These are phyloP conservation scores for Saturnispora diversa DNA, from an alignment of 805 yeast genomes.

Conservation along the genomic window DNA sequence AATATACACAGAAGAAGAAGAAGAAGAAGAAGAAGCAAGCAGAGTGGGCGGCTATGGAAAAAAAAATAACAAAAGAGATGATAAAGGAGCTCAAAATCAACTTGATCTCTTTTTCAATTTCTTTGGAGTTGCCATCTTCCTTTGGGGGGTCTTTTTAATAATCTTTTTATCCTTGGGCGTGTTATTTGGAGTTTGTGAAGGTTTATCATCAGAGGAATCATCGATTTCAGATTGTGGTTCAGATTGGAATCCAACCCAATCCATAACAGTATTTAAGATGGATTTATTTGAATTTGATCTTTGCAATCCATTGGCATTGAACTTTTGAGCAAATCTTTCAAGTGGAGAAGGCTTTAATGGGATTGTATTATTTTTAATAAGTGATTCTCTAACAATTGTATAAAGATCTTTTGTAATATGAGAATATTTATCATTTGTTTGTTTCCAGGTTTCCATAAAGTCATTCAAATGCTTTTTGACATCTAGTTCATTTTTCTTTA, in stretches of 20 bases:
- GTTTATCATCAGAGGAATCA: slow-evolving; percentile 15
- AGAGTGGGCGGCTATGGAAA: too few relatives aligned
- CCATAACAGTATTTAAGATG: slow-evolving; percentile 30
- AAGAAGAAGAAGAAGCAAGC: background rate
- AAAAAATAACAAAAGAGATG: too few relatives aligned
- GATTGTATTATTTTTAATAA: slow-evolving; percentile 24
- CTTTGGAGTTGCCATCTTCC: slow-evolving; percentile 9
- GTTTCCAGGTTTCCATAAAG: slow-evolving; percentile 78
- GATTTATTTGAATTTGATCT: slow-evolving; percentile 21
- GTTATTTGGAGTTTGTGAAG: background rate
- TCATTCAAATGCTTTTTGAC: slow-evolving; percentile 84
- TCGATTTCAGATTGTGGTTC: slow-evolving; percentile 22
- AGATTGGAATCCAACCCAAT: slow-evolving; percentile 29
- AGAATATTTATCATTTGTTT: slow-evolving; percentile 58
- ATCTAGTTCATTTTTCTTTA: slow-evolving; percentile 93
- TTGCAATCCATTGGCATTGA: slow-evolving; percentile 45
- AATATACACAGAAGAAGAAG: too few relatives aligned
- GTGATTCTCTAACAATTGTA: slow-evolving; percentile 72
- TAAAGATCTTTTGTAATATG: slow-evolving; percentile 75
- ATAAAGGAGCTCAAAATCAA: too few relatives aligned
- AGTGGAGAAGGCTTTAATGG: slow-evolving; percentile 42
- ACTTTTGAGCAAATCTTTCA: slow-evolving; percentile 58
- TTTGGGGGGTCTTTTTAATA: slow-evolving; percentile 7
- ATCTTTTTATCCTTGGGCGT: background rate
- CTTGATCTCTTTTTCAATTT: slow-evolving; percentile 1